Evolutionary conservation across 371 early-diverging fungal genomes (phyloP).

Genomic region (Chytridium lagenaria): DNA sequence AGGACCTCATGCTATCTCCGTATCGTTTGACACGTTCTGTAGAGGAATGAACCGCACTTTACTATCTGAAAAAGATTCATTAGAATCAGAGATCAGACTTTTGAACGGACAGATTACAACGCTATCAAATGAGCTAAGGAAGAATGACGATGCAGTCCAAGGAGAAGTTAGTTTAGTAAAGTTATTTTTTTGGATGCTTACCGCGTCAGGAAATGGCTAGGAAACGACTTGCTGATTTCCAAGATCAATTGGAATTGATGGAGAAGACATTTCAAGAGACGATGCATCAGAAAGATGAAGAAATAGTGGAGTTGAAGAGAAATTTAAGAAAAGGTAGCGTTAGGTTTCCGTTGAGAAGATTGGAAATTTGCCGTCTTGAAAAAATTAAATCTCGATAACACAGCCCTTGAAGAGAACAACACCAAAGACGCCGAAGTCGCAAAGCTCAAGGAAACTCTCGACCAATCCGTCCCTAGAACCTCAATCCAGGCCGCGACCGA

Average conservation of each 20-base stretch:
- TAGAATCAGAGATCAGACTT: conserved; percentile 30
- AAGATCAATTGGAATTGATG: conserved; percentile 22
- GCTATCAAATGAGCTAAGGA: conserved; percentile 38
- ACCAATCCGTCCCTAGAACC: too few species aligned
- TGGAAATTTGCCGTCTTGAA: too few species aligned
- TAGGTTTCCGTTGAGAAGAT: neutral
- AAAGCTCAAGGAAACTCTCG: too few species aligned
- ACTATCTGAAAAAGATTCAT: conserved; percentile 14
- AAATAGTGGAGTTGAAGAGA: conserved; percentile 8
- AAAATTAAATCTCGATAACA: too few species aligned
- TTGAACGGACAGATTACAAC: conserved; percentile 24
- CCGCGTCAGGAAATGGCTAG: conserved; percentile 19
- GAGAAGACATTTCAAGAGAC: conserved; percentile 20
- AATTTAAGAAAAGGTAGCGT: conserved; percentile 1
- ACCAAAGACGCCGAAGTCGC: too few species aligned
- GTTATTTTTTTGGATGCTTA: neutral
- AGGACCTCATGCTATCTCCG: conserved; percentile 10
- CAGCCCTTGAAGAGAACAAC: too few species aligned
- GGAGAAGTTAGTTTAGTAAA: conserved; percentile 14
- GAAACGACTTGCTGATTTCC: conserved; percentile 23
- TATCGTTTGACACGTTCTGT: conserved; percentile 5
- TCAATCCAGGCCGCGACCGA: too few species aligned
- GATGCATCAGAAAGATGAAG: conserved; percentile 16
- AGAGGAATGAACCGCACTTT: conserved; percentile 27
- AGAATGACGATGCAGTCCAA: conserved; percentile 30